These are phyloP conservation scores for Dendryphion nanum DNA, from an alignment of 2,329 filamentous ascomycete genomes.

Conservation along the genomic window DNA sequence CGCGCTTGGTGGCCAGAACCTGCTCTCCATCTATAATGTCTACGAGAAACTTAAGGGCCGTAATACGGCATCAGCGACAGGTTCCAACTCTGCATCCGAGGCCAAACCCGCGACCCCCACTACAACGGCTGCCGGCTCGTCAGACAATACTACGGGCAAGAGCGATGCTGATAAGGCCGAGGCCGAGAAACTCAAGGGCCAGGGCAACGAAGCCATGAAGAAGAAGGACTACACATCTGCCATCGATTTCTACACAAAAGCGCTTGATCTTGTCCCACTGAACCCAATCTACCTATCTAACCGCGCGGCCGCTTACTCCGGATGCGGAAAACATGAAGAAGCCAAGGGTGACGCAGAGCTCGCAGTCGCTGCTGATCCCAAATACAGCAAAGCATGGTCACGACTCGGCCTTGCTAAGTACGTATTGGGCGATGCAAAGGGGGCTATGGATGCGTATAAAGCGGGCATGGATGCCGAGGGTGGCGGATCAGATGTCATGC, in stretches of 20 bases:
- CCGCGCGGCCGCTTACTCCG: constrained; percentile 90
- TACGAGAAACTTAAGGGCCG: constrained; percentile 91
- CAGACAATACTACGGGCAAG: too few species aligned
- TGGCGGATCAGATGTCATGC: constrained; percentile 95
- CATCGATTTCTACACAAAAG: constrained; percentile 84
- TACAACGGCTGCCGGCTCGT: constrained; percentile 26
- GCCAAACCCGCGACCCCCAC: constrained; percentile 42
- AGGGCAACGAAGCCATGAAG: constrained; percentile 93
- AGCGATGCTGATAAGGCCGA: constrained; percentile 63
- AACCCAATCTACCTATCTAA: constrained; percentile 98
- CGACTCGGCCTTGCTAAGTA: constrained; percentile 87
- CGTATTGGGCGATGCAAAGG: constrained; percentile 85
- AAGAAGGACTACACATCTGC: constrained; percentile 84
- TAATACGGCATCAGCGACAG: constrained; percentile 48
- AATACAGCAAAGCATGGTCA: constrained; percentile 97
- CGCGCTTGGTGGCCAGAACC: constrained; percentile 81
- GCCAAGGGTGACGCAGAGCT: constrained; percentile 87
- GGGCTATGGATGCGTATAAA: constrained; percentile 91
- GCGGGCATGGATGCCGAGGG: constrained; percentile 93
- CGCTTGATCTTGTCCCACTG: constrained; percentile 73
- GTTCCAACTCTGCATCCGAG: constrained; percentile 41
- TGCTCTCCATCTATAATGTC: constrained; percentile 88
- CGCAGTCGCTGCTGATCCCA: constrained; percentile 81
- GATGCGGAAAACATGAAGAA: constrained; percentile 76
- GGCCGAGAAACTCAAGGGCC: constrained; percentile 83